phyloP scores from a whole-genome alignment of 345 rosid species.

The Murraya koenigii region DNA sequence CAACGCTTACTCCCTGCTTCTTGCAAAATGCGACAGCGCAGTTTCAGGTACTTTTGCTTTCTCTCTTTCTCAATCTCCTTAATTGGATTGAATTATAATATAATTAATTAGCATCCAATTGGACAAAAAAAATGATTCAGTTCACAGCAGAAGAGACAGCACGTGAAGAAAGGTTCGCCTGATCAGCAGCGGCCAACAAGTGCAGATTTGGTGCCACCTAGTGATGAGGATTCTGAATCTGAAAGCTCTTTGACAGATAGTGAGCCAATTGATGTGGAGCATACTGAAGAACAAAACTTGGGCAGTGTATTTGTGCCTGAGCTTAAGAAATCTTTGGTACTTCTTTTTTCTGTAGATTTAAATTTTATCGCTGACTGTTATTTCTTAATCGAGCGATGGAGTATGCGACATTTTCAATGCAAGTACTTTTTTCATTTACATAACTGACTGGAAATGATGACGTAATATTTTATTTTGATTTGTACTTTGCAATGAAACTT shows the following conservation, averaged over 20 bases:
- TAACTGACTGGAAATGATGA: neutral
- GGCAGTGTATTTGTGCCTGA: conserved; percentile 32
- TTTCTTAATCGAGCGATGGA: neutral
- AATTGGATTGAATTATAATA: neutral
- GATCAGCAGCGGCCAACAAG: conserved; percentile 31
- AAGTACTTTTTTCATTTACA: neutral
- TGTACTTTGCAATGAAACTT: neutral
- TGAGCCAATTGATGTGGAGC: conserved; percentile 28
- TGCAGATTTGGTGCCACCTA: conserved; percentile 31
- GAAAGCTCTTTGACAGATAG: conserved; percentile 26
- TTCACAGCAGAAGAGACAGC: conserved; percentile 44
- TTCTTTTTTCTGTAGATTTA: neutral
- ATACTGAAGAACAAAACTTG: conserved; percentile 22
- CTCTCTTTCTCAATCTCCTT: neutral
- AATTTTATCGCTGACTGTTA: conserved; percentile 4
- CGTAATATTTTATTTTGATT: conserved; percentile 10
- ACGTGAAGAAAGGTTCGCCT: conserved; percentile 51
- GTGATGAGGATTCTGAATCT: conserved; percentile 42
- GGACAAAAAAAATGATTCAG: conserved; percentile 20
- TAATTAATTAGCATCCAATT: neutral
- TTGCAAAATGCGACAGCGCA: conserved; percentile 67
- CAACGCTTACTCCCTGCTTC: conserved; percentile 52
- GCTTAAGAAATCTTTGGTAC: conserved; percentile 53
- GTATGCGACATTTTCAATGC: neutral
- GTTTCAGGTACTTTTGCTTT: conserved; percentile 43